phyloP scores from a whole-genome alignment of 1,284 basidiomycete genomes.

The Anthracocystis walkeri region DNA sequence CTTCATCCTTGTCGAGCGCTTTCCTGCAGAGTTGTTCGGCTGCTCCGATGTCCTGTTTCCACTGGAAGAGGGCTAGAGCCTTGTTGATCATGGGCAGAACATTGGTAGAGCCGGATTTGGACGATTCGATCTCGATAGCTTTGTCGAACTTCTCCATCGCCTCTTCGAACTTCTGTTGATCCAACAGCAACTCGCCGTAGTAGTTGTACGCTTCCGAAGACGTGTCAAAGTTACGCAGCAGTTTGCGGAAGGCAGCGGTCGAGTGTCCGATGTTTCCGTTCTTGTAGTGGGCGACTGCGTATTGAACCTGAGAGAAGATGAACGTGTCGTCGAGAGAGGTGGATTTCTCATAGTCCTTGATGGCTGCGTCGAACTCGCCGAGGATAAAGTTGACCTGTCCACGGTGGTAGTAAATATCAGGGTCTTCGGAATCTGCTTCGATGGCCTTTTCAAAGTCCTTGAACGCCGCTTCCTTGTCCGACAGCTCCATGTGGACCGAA shows the following conservation, averaged over 20 bases:
- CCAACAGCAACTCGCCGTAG: constrained; percentile 93
- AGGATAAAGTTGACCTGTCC: constrained; percentile 99
- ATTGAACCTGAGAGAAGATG: constrained; percentile 95
- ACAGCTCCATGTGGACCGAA: constrained; percentile 94
- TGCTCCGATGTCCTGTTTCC: constrained; percentile 86
- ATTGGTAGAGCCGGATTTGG: constrained; percentile 51
- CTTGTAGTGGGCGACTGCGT: constrained; percentile 98
- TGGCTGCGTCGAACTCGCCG: constrained; percentile 86
- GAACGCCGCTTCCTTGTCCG: constrained; percentile 77
- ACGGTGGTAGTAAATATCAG: constrained; percentile 98
- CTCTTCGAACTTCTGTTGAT: constrained; percentile 89
- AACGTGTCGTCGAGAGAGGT: constrained; percentile 84
- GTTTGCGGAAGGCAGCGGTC: constrained; percentile 85
- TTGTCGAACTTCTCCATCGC: constrained; percentile 95
- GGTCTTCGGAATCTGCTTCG: constrained; percentile 83
- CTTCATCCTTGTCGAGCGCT: constrained; percentile 83
- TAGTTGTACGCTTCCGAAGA: constrained; percentile 70
- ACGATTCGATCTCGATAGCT: constrained; percentile 87
- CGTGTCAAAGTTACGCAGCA: constrained; percentile 61
- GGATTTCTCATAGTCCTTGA: constrained; percentile 90
- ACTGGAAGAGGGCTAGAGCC: constrained; percentile 93
- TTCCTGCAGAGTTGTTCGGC: constrained; percentile 89
- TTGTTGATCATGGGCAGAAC: constrained; percentile 89
- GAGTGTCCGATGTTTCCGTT: constrained; percentile 80
- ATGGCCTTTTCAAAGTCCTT: constrained; percentile 92